Evolutionary conservation across 805 yeast species (phyloP).

Genomic region (Isabelozyma heimii): DNA sequence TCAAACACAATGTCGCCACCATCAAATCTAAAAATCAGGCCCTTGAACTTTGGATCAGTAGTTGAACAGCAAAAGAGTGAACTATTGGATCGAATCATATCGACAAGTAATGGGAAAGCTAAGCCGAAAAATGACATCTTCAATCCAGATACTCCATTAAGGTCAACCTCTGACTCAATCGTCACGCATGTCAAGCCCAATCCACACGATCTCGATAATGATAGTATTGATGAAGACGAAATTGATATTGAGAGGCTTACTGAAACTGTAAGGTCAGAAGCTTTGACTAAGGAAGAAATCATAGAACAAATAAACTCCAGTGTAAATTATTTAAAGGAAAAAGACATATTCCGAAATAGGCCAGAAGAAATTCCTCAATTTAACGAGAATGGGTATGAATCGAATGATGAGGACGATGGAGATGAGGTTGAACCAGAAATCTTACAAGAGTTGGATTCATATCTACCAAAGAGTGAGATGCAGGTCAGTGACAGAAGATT

Average conservation of each 20-base stretch:
- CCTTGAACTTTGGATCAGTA: constrained; percentile 4
- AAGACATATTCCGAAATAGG: not conserved
- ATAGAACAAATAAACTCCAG: constrained; percentile 1
- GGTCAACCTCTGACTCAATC: not conserved
- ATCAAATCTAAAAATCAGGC: constrained; percentile 15
- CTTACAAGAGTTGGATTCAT: constrained; percentile 16
- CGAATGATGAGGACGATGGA: constrained; percentile 11
- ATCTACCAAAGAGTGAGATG: constrained; percentile 2
- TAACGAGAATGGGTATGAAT: constrained; percentile 4
- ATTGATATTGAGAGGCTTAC: constrained; percentile 14
- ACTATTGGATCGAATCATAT: not conserved
- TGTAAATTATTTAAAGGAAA: constrained; percentile 7
- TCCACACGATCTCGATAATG: not conserved
- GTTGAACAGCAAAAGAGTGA: not conserved
- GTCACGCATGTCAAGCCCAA: not conserved
- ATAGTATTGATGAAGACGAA: not conserved
- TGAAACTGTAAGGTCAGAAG: not conserved
- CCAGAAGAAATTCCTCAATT: not conserved
- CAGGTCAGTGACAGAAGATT: not conserved
- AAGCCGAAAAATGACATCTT: not conserved
- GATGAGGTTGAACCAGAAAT: constrained; percentile 6
- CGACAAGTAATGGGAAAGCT: no score
- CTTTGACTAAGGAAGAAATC: not conserved
- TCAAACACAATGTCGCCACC: constrained; percentile 14
- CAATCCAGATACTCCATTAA: not conserved